Conservation (phyloP, 768 basidiomycete genomes). For the Hygrophorus pudorinus region DNA sequence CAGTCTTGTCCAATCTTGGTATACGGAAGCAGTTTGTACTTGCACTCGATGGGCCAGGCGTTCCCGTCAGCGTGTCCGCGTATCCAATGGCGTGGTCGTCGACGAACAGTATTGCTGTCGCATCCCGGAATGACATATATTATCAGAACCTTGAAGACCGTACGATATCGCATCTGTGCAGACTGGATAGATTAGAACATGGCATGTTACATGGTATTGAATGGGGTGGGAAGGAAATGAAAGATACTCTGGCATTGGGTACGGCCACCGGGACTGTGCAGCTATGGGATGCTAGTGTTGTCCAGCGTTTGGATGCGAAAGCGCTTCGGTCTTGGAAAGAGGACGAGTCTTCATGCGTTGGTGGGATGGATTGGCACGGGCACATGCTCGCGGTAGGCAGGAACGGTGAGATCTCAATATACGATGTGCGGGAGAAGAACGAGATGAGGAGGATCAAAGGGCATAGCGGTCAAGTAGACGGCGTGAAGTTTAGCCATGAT, state of each 20-base stretch:
- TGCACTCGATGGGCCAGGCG: conserved; percentile 57
- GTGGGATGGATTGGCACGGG: conserved; percentile 43
- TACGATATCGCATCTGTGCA: conserved; percentile 41
- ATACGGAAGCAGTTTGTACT: conserved; percentile 43
- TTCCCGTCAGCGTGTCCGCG: conserved; percentile 42
- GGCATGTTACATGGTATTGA: conserved; percentile 37
- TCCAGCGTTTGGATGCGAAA: conserved; percentile 9
- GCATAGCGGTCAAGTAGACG: conserved; percentile 68
- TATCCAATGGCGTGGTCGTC: conserved; percentile 55
- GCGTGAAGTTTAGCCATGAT: conserved; percentile 66
- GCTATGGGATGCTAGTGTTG: conserved; percentile 36
- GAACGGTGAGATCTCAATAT: conserved; percentile 55
- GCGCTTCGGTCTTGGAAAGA: conserved; percentile 32
- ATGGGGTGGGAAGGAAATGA: conserved; percentile 36
- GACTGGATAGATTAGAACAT: conserved; percentile 19
- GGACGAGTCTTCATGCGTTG: conserved; percentile 18
- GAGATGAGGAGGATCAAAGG: conserved; percentile 21
- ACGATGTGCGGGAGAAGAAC: conserved; percentile 43
- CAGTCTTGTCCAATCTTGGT: conserved; percentile 49
- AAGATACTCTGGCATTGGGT: conserved; percentile 40
- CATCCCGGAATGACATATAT: conserved; percentile 48
- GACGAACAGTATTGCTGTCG: conserved; percentile 51
- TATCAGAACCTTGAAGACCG: conserved; percentile 53
- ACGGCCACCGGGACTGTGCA: conserved; percentile 40
- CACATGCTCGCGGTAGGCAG: conserved; percentile 58